phyloP scores from a whole-genome alignment of 345 rosid genomes.

The Eutrema heterophyllum region DNA sequence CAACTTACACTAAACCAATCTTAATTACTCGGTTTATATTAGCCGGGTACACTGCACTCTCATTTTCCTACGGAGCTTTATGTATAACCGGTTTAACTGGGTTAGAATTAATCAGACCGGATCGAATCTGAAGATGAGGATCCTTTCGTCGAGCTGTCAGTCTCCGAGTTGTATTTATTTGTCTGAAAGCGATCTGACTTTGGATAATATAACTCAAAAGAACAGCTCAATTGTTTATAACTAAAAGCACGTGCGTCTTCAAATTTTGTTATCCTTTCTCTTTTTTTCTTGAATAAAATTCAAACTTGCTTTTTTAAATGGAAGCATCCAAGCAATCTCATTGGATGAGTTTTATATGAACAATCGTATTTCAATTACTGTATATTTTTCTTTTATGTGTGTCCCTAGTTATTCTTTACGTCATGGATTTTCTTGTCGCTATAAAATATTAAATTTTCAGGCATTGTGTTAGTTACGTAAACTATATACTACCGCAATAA shows the following conservation, averaged over 20 bases:
- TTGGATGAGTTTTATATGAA: background rate
- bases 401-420: background rate
- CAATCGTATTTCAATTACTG: background rate
- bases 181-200: conserved; percentile 26
- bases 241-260: conserved; percentile 5
- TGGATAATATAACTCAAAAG: background rate
- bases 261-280: background rate
- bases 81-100: background rate
- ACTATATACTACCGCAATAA: background rate
- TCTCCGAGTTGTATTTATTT: conserved; percentile 8
- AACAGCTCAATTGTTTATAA: conserved; percentile 11
- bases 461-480: background rate
- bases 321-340: background rate
- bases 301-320: background rate
- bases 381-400: background rate
- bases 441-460: background rate
- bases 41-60: no score
- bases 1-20: background rate
- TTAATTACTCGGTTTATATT: background rate
- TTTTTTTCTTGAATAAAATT: background rate
- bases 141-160: conserved; percentile 4
- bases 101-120: background rate
- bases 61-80: no score
- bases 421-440: background rate
- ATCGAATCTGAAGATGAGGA: conserved; percentile 18